Evolutionary conservation across 352 stramenopile genomes (phyloP).

Genomic region (Pythium plurisporium): DNA sequence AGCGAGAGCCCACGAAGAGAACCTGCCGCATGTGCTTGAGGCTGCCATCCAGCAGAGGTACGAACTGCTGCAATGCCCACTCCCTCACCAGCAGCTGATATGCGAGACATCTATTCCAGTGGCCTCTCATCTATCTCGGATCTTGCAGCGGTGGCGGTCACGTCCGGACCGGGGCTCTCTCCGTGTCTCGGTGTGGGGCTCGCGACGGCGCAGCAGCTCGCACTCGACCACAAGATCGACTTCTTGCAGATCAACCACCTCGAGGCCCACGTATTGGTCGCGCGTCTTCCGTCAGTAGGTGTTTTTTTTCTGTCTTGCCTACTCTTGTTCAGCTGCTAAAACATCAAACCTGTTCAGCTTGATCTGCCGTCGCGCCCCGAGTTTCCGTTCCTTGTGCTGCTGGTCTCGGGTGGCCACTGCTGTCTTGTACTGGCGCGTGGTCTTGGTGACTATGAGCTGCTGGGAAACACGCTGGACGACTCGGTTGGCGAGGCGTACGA

Average conservation of each 20-base stretch:
- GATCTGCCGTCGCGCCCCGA: conserved; percentile 37
- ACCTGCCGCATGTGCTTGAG: conserved; percentile 93
- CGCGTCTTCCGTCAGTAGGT: conserved; percentile 76
- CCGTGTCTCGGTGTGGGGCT: conserved; percentile 96
- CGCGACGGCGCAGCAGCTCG: conserved; percentile 75
- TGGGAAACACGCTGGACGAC: conserved; percentile 97
- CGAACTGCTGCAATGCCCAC: background rate
- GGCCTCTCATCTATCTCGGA: conserved; percentile 65
- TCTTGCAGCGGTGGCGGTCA: conserved; percentile 95
- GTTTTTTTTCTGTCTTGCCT: background rate
- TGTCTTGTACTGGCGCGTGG: conserved; percentile 91
- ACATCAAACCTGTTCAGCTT: conserved; percentile 22
- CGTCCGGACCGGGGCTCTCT: conserved; percentile 94
- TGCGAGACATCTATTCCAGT: no score
- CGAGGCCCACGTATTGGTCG: conserved; percentile 96
- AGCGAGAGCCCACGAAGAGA: conserved; percentile 90
- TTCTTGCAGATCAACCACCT: conserved; percentile 98
- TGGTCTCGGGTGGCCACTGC: conserved; percentile 99
- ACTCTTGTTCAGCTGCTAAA: background rate
- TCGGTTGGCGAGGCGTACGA: conserved; percentile 98
- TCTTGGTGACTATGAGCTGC: conserved; percentile 90
- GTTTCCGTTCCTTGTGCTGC: conserved; percentile 96
- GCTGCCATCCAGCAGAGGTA: conserved; percentile 88
- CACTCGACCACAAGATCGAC: conserved; percentile 81
- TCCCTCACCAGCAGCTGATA: no score